These are phyloP conservation scores for Emergomyces africanus DNA, from an alignment of 2,329 filamentous ascomycete species.

Conservation along the genomic window DNA sequence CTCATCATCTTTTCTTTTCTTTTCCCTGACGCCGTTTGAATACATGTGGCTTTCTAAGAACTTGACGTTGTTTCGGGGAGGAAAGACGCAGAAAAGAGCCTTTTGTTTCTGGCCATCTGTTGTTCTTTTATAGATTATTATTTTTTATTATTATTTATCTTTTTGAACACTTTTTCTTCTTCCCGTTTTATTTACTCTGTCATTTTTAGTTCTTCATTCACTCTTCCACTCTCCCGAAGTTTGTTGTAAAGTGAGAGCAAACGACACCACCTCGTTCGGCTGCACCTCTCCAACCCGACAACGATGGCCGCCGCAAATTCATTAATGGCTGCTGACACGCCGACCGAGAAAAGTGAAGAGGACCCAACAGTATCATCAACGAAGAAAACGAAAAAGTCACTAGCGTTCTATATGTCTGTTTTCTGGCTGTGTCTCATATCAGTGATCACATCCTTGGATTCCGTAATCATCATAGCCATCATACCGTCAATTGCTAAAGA, in stretches of 20 bases:
- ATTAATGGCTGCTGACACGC: not conserved
- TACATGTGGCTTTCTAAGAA: not conserved
- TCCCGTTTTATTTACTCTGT: not conserved
- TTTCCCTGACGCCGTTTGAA: not conserved
- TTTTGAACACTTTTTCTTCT: too few species aligned
- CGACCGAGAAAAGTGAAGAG: not conserved
- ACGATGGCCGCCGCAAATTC: not conserved
- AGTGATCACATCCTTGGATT: constrained; percentile 1
- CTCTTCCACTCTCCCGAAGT: not conserved
- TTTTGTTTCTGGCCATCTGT: not conserved
- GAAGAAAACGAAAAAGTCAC: not conserved
- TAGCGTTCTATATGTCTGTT: not conserved
- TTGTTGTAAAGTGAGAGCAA: not conserved
- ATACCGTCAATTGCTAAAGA: not conserved
- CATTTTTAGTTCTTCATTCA: not conserved
- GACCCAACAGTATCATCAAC: not conserved
- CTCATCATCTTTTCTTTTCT: not conserved
- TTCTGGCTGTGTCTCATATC: constrained; percentile 2
- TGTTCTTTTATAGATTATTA: not conserved
- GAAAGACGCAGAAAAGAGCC: not conserved
- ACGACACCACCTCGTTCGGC: not conserved
- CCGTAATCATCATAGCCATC: constrained; percentile 1
- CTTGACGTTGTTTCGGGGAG: not conserved
- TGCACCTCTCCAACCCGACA: not conserved
- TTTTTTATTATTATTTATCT: not conserved